These are phyloP conservation scores for Jacaranda copaia DNA, from an alignment of 257 asterid species.

Conservation along the genomic window DNA sequence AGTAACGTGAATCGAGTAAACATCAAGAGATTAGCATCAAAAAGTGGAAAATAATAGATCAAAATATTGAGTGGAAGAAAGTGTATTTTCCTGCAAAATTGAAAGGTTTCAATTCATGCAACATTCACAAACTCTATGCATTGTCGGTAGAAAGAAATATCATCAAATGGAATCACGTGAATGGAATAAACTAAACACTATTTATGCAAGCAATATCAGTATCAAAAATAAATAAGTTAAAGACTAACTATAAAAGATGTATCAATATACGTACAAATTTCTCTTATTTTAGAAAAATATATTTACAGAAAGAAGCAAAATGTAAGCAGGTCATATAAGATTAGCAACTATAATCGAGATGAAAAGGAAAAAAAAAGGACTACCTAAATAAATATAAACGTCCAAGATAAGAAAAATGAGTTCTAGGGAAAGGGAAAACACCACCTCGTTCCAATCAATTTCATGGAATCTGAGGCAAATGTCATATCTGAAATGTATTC, in stretches of 20 bases:
- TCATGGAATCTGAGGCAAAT: slow-evolving; percentile 79
- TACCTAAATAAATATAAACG: not conserved
- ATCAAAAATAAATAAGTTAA: not conserved
- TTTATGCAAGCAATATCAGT: not conserved
- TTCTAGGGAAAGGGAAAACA: slow-evolving; percentile 14
- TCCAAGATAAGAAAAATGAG: not conserved
- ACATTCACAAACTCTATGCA: slow-evolving; percentile 6
- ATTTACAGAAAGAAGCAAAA: slow-evolving; percentile 3
- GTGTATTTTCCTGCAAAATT: not conserved
- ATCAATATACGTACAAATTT: not conserved
- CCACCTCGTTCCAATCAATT: slow-evolving; percentile 84
- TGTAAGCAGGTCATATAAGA: not conserved
- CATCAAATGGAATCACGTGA: not conserved
- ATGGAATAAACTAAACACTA: not conserved
- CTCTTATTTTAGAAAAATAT: not conserved
- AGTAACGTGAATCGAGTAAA: not conserved
- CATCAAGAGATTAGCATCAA: not conserved
- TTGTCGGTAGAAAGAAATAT: not conserved
- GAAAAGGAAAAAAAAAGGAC: not conserved
- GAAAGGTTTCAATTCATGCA: not conserved
- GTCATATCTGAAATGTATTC: slow-evolving; percentile 92
- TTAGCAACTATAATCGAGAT: slow-evolving; percentile 1
- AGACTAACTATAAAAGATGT: not conserved
- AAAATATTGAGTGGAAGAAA: not conserved
- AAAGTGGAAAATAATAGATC: slow-evolving; percentile 16